Percentiles rank a stretch among this genome's conserved stretches.
Conservation (phyloP, 2,329 filamentous ascomycete species). For the Fusarium sp. region DNA sequence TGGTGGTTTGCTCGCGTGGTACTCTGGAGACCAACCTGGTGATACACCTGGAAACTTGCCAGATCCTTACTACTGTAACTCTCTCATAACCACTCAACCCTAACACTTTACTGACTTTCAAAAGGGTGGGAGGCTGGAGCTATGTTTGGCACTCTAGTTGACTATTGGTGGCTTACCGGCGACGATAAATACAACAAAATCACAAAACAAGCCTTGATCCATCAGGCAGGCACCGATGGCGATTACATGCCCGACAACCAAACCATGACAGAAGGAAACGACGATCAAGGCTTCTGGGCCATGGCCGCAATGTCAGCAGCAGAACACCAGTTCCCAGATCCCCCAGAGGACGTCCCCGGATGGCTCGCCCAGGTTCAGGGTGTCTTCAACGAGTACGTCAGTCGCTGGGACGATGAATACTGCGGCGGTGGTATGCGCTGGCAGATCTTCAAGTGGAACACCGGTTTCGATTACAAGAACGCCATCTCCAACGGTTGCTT, state of each 20-base stretch:
- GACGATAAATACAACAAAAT: slow-evolving; percentile 74
- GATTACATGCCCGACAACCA: slow-evolving; percentile 78
- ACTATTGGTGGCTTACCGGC: slow-evolving; percentile 79
- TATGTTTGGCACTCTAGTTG: slow-evolving; percentile 77
- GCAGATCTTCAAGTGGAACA: slow-evolving; percentile 86
- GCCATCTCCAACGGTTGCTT: slow-evolving; percentile 77
- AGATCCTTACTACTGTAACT: slow-evolving; percentile 73
- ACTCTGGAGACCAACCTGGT: slow-evolving; percentile 70
- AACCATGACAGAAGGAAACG: slow-evolving; percentile 73
- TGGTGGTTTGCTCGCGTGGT: slow-evolving; percentile 62
- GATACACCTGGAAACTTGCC: slow-evolving; percentile 70
- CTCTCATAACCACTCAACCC: slow-evolving; percentile 50
- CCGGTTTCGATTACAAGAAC: slow-evolving; percentile 77
- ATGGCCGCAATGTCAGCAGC: slow-evolving; percentile 83
- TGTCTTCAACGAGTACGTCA: slow-evolving; percentile 82
- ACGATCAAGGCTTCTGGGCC: slow-evolving; percentile 89
- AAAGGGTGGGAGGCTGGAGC: slow-evolving; percentile 78
- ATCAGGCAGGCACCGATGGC: slow-evolving; percentile 69
- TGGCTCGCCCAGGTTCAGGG: slow-evolving; percentile 84
- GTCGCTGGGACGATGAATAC: slow-evolving; percentile 72
- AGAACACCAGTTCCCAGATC: slow-evolving; percentile 80
- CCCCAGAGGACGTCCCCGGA: slow-evolving; percentile 70
- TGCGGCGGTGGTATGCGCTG: slow-evolving; percentile 84
- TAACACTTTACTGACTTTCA: slow-evolving; percentile 23
- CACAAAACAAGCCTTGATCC: slow-evolving; percentile 68